Evolutionary conservation across 108 stramenopile genomes (phyloP), one percentile per base, ranked within the genome.

Genomic region (Cyclotella baltica): DNA sequence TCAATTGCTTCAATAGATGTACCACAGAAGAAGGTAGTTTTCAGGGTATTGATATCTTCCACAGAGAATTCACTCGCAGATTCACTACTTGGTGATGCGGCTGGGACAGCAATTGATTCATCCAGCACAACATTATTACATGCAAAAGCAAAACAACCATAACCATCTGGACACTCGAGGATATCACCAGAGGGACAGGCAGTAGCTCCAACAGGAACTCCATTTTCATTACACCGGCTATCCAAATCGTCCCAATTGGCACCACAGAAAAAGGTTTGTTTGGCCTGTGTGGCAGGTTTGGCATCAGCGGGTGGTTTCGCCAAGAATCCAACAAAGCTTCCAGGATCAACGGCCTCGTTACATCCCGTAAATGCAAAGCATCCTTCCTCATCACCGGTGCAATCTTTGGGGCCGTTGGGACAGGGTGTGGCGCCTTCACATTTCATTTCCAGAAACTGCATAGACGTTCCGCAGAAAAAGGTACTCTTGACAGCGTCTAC

Each of bases 301-400:
- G n/a, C 50, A 22, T 64, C 55, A 36, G 65, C 70, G 0, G 81
- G 52, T 22, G 75, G 81, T 23, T 34, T 35, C 18, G 69, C 69
- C 33, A 81, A 59, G 36, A 82, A 82, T 25, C 81, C 81, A 31
- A 82, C 81, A 51, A 82, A 82, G 62, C 62, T 70, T 23, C 81
- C 81, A 67, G 81, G 81, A 67, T 82, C 81, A 43, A 82, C 70
- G 27, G 46, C 13, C 2, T 43, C 70, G 34, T 82, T 82, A 37
- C 81, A 82, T 4, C 81, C 81, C 0, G 81, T 82, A 47, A 82
- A 82, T 23, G 81, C 81, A 61, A 82, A 82, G 65, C 81, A 82
- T 30, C 81, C 81, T 67, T 75, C 69, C 6, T 65, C 74, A 1
- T 58, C 64, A 8, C 65, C 65, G 10, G 25, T 62, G 52, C 81